Base-by-base conservation (phyloP, 305 asterid genomes). In the Nicotiana rustica region DNA sequence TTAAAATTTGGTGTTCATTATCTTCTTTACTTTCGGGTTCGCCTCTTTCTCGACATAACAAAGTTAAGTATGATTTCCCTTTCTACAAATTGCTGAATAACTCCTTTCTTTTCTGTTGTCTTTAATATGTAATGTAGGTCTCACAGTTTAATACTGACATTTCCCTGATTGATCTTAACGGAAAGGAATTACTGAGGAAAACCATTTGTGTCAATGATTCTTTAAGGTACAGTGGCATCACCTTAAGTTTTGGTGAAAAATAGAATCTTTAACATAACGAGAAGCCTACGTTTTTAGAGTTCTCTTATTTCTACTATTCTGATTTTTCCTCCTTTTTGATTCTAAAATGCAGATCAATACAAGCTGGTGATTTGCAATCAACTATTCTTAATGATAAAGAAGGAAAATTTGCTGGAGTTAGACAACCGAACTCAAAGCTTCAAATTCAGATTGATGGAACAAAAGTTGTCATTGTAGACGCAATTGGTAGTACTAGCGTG, bases 321-420 rank as follows among this genome's bases (percentile, higher is more conserved):
- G 68, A 64, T 64, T 10, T 76, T 61, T 61, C 7, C 47, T 31
- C 14, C 55, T 15, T 78, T 59, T 41, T 59, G 5, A 35, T 81
- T 80, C 56, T 70, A 82, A 77, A 69, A 47, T 69, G 75, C 89
- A 95, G 98, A 91, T 95, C 95, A 64, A 91, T 93, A 97, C 88
- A 92, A 29, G 98, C 95, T 69, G 97, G 97, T 79, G 99, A 95
- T 88, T 84, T 90, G 90, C 99, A 95, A 76, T 95, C 99, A 33
- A 86, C 91, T 21, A 93, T 91, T 80, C 92, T 93, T 52, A 91
- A 92, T 41, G 97, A 93, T 82, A 91, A 87, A 88, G 95, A 92
- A 89, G 98, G 97, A 62, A 92, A 93, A 86, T 93, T 95, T 62
- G 95, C 86, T 10, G 97, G 98, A 82, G 93, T 95, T 77, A 89